Evolutionary conservation across 306 rosid genomes (phyloP).

Genomic region (Prunus salicina): DNA sequence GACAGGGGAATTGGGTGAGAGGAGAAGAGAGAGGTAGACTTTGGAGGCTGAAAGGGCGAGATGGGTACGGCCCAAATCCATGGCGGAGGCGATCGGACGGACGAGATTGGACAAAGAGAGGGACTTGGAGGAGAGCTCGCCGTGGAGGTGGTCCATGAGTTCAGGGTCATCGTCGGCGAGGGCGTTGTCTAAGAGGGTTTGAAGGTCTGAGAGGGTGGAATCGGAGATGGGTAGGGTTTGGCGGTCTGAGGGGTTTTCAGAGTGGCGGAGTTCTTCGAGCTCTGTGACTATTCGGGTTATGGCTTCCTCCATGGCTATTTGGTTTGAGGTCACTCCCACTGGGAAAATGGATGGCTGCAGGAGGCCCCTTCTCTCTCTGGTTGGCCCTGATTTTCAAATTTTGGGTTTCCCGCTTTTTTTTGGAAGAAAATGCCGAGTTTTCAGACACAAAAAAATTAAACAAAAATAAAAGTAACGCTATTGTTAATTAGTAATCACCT

Average conservation of each 20-base stretch:
- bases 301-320: constrained; percentile 45
- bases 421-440: no score
- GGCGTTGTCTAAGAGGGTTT: constrained; percentile 40
- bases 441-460: no score
- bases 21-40: constrained; percentile 66
- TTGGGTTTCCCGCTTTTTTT: constrained; percentile 1
- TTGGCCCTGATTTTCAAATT: constrained; percentile 2
- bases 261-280: constrained; percentile 51
- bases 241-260: constrained; percentile 23
- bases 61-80: constrained; percentile 60
- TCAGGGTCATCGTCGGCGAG: constrained; percentile 22
- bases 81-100: constrained; percentile 51
- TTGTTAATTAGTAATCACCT: no score
- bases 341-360: neutral
- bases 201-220: constrained; percentile 57
- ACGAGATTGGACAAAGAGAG: constrained; percentile 60
- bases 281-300: constrained; percentile 55
- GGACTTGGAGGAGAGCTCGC: constrained; percentile 51
- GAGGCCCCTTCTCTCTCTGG: neutral
- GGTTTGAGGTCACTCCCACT: neutral
- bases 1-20: constrained; percentile 74
- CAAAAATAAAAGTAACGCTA: no score
- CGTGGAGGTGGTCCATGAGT: constrained; percentile 39
- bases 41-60: constrained; percentile 62
- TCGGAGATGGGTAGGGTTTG: constrained; percentile 45